Evolutionary conservation across 2,329 filamentous ascomycete genomes (phyloP), one percentile per base, ranked within the genome.

Genomic region (Penicillium sp.): DNA sequence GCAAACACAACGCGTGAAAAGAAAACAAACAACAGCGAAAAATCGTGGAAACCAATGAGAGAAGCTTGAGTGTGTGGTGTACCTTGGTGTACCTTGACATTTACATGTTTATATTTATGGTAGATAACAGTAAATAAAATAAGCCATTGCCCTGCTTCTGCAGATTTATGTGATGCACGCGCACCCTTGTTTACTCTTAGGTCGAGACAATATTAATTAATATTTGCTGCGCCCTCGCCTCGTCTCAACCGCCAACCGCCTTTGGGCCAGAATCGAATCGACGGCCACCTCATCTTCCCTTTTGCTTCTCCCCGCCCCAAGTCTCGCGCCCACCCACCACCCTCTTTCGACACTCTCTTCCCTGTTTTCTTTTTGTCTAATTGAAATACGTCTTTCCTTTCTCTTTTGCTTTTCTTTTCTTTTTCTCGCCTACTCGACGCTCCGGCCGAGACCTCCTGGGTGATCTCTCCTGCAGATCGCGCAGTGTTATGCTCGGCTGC

Each of bases 281-380:
- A n/a, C n/a, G n/a, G n/a, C 32, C 52, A 46, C 20, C 39, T 53
- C 20, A 3, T 27, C 40, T 52, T 39, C 36, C 46, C 37, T 45
- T 49, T 59, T 53, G 53, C 46, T 54, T 66, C 67, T 67, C 60
- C 67, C 68, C 67, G 63, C 68, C 62, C n/a, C 63, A 64, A 68
- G 65, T 65, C 63, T 79, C 34, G 59, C 57, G 56, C 54, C n/a
- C 54, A 43, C 48, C 58, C 49, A 51, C 53, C 39, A 63, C 55
- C 58, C 61, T 56, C 52, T 49, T 62, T 51, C 56, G 52, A 60
- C 52, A 51, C 57, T 61, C 58, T 41, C 52, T 52, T 51, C 49
- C 51, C 46, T 49, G 42, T 52, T 24, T 15, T 24, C 7, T 26
- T 44, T 51, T 51, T 49, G 39, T 49, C 13, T 44, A 20, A 3